Evolutionary conservation across 345 rosid genomes (phyloP).

Genomic region (Barbarea vulgaris): DNA sequence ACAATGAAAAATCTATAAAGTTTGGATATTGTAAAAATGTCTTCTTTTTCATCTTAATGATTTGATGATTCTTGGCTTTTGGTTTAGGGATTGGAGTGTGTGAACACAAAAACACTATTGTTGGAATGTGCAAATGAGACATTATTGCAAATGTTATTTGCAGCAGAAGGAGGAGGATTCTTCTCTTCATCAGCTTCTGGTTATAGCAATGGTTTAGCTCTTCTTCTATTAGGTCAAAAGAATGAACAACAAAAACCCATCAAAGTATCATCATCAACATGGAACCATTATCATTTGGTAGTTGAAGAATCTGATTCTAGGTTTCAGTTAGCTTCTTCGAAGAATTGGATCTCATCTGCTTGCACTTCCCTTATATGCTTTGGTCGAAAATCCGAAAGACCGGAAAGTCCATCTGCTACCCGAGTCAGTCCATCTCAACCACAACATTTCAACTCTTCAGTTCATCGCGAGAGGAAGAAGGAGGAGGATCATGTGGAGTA

Average conservation of each 20-base stretch:
- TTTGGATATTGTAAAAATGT: neutral
- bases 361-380: constrained; percentile 90
- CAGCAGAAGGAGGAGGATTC: constrained; percentile 99
- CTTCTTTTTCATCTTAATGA: neutral
- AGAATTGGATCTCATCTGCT: constrained; percentile 68
- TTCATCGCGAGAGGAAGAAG: constrained; percentile 39
- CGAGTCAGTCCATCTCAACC: constrained; percentile 73
- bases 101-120: constrained; percentile 3
- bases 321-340: constrained; percentile 86
- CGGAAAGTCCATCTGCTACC: constrained; percentile 55
- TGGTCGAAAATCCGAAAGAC: constrained; percentile 82
- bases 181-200: constrained; percentile 99
- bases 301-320: constrained; percentile 71
- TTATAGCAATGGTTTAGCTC: constrained; percentile 91
- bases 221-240: constrained; percentile 88
- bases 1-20: neutral
- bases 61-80: constrained; percentile 29
- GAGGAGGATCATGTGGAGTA: constrained; percentile 46
- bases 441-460: constrained; percentile 48
- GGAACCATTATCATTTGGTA: constrained; percentile 97
- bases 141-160: constrained; percentile 88
- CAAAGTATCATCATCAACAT: constrained; percentile 75
- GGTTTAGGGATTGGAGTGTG: constrained; percentile 35
- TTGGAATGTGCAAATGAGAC: constrained; percentile 71
- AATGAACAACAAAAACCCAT: constrained; percentile 78